Base-by-base conservation (phyloP, 2,329 filamentous ascomycete species). In the Colletotrichum musicola region DNA sequence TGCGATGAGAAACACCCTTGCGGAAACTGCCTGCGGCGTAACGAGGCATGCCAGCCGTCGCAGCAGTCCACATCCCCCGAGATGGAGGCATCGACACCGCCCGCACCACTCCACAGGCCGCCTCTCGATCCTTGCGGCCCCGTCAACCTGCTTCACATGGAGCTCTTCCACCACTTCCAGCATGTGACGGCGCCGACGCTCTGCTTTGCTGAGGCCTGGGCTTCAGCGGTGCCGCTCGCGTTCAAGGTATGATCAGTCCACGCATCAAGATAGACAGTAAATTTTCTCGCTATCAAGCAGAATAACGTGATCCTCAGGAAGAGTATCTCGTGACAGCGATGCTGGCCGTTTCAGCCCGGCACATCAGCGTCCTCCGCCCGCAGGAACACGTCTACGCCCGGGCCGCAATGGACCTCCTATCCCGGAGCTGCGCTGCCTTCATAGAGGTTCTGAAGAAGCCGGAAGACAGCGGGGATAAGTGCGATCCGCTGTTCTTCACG, bases 101-200 rank as follows among this genome's bases (percentile, higher is more conserved):
- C 49, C 14, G 22, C 47, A 7, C 30, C 30, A 10, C 2, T 30
- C 18, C 16, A 12, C 16, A 25, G 25, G 4, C 40, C 54, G 4
- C 40, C 54, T 14, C 6, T 44, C 3, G 35, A 69, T 42, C 14
- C 50, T 13, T 27, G 35, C 12, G 62, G 62, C 0, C 49, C 56
- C 9, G 71, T 77, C 54, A 77, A 76, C 53, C 64, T 77, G 4
- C 58, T 78, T 16, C 76, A 79, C 54, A 71, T 79, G 64, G 75
- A 78, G 56, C 72, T 79, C 30, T 74, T 79, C 64, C 70, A 77
- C 65, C 75, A 78, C 68, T 78, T 76, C 54, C 72, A 75, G 25
- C 70, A 72, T 13, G 44, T 64, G 18, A 76, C 74, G 16, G 56
- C 71, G 4, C 64, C 69, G 13, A 77, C 74, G 10, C 71, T 78